Conservation (phyloP, 768 basidiomycete genomes). For the Hygrophoropsis aurantiaca region DNA sequence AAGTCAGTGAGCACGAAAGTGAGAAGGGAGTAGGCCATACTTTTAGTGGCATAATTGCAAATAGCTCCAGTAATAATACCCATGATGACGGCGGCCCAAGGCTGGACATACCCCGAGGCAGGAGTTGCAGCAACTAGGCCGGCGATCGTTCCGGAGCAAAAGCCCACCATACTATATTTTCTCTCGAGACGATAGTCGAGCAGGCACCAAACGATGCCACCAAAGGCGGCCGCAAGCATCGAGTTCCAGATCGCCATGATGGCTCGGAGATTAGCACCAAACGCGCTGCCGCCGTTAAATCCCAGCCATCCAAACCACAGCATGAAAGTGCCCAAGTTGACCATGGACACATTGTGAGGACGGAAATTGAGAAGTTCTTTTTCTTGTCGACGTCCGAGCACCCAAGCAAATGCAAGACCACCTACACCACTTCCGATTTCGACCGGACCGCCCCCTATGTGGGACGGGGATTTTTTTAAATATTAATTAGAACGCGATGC, state of each 20-base stretch:
- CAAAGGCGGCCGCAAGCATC: conserved; percentile 81
- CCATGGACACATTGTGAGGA: conserved; percentile 84
- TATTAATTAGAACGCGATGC: not conserved
- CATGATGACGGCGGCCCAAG: conserved; percentile 75
- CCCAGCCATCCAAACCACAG: conserved; percentile 88
- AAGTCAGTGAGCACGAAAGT: conserved; percentile 9
- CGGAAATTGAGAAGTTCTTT: conserved; percentile 76
- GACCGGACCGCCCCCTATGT: conserved; percentile 77
- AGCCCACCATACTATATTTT: conserved; percentile 88
- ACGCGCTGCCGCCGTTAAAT: conserved; percentile 91
- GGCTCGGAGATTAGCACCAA: conserved; percentile 85
- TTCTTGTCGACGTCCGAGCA: conserved; percentile 78
- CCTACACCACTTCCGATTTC: conserved; percentile 85
- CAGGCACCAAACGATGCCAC: conserved; percentile 80
- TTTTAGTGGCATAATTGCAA: conserved; percentile 84
- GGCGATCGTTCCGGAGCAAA: conserved; percentile 86
- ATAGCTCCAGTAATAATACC: conserved; percentile 71
- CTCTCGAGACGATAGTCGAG: conserved; percentile 78
- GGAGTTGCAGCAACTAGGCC: conserved; percentile 90
- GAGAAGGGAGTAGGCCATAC: conserved; percentile 38
- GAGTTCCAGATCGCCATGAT: conserved; percentile 87
- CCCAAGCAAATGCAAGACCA: conserved; percentile 84
- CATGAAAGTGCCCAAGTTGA: conserved; percentile 80
- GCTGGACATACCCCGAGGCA: conserved; percentile 76
- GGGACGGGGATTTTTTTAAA: conserved; percentile 1